phyloP scores from a whole-genome alignment of 2,329 filamentous ascomycete species.

The Cadophora sp. region DNA sequence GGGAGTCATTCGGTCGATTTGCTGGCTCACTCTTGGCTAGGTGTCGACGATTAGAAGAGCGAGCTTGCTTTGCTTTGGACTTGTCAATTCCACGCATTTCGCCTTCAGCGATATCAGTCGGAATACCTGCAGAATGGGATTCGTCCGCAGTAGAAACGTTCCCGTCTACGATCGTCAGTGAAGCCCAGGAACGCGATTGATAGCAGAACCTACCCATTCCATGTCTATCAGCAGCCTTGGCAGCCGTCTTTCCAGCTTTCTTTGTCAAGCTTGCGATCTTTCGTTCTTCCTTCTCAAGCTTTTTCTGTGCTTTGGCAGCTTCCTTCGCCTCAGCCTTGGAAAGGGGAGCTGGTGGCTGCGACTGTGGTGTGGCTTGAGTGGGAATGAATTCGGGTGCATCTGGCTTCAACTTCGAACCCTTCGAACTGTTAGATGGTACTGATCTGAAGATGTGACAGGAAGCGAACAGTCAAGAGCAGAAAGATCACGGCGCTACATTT shows the following conservation, averaged over 20 bases:
- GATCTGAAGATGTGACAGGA: not conserved
- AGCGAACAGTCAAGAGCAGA: not conserved
- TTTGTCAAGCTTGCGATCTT: constrained; percentile 34
- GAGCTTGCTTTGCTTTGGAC: constrained; percentile 30
- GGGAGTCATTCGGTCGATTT: constrained; percentile 25
- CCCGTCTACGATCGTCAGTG: constrained; percentile 22
- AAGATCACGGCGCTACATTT: not conserved
- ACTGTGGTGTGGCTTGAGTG: constrained; percentile 16
- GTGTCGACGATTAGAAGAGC: constrained; percentile 34
- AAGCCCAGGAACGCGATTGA: not conserved
- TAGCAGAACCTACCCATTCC: constrained; percentile 17
- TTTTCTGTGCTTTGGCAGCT: constrained; percentile 33
- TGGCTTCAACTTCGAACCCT: constrained; percentile 45
- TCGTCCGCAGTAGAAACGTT: constrained; percentile 24
- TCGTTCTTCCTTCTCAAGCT: constrained; percentile 32
- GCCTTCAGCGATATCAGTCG: constrained; percentile 23
- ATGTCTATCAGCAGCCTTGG: constrained; percentile 15
- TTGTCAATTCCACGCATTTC: constrained; percentile 26
- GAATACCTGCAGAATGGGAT: constrained; percentile 4
- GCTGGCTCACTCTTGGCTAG: constrained; percentile 39
- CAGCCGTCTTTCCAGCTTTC: constrained; percentile 33
- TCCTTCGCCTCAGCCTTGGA: constrained; percentile 30
- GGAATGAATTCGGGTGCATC: constrained; percentile 51
- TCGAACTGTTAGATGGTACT: constrained; percentile 23
- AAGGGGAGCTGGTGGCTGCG: constrained; percentile 12